Base-by-base conservation (phyloP, 2,329 filamentous ascomycete genomes). In the Pseudocercospora fijiensis region DNA sequence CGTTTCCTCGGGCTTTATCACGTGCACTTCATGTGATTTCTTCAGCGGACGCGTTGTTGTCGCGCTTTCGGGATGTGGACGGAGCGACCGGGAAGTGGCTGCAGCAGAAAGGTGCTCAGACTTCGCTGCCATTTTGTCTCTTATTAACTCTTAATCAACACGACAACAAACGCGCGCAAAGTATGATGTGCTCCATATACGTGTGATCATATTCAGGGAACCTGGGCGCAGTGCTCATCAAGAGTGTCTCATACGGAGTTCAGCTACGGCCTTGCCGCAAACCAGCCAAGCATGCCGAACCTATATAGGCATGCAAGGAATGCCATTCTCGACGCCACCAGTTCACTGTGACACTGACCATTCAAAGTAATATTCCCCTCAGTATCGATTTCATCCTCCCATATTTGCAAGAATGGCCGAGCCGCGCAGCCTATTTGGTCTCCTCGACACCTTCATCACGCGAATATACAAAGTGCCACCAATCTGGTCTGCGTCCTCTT, bases 401-500 rank as follows among this genome's bases (percentile, higher is more conserved):
- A 8, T 27, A 30, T 30, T 4, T 53, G n/a, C 37, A 57, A 24
- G 1, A 22, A 57, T 57, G 55, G 55, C 55, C 22, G 55, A 57
- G 20, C 30, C 37, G 22, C 30, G 30, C 11, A 43, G 30, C 28
- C 10, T 27, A 8, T 16, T 57, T 30, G 24, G 49, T 26, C 33
- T 60, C 45, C 28, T 60, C n/a, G 45, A 37, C n/a, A 33, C 49
- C 11, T 52, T 60, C 45, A 18, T 28, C 24, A 30, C 47, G 22
- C 24, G 43, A 37, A 4, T 52, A 11, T 60, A 49, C 43, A 26
- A 53, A 41, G 5, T 51, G 13, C 58, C 58, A 22, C 10, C 55
- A 24, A 57, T 57, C 30, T 41, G 30, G 37, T 24, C 55, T 41
- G 55, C 28, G 9, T 24, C 22, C 16, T 18, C 37, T 41, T 41